Percentiles rank a stretch among this genome's conserved stretches.
Conservation (phyloP, 257 asterid species). For the Leonotis leonurus region DNA sequence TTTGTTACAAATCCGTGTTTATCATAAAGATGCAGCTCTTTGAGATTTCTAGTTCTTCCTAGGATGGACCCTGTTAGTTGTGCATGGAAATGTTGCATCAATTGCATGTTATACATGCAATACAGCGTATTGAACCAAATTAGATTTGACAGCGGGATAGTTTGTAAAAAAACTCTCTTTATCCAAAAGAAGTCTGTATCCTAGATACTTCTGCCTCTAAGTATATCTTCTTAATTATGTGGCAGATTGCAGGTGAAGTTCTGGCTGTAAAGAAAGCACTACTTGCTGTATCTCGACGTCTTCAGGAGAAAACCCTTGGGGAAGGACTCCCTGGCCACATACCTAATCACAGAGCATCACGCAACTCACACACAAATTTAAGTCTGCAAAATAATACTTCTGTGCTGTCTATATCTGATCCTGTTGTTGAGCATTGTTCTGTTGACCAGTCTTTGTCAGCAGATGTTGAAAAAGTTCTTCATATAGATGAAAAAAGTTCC, state of each 20-base stretch:
- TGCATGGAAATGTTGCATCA: background rate
- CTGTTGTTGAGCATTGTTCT: conserved; percentile 18
- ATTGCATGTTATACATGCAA: conserved; percentile 3
- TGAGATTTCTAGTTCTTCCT: background rate
- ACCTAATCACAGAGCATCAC: conserved; percentile 14
- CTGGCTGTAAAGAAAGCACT: conserved; percentile 46
- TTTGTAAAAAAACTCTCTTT: background rate
- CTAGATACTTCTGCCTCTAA: conserved; percentile 6
- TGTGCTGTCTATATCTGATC: conserved; percentile 10
- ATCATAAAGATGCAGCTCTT: background rate
- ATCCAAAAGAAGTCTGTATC: background rate
- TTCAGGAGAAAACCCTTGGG: conserved; percentile 28
- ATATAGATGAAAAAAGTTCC: conserved; percentile 26
- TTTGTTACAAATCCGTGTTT: background rate
- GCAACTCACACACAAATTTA: conserved; percentile 12
- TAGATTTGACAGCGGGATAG: background rate
- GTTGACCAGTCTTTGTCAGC: conserved; percentile 28
- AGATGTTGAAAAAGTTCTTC: conserved; percentile 30
- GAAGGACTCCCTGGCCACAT: conserved; percentile 21
- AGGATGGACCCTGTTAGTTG: background rate
- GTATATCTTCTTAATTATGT: conserved; percentile 4
- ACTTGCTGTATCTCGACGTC: conserved; percentile 40
- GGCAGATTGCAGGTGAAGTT: conserved; percentile 49
- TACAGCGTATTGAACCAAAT: background rate
- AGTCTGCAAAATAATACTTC: conserved; percentile 9